These are phyloP conservation scores for Pythium aphanidermatum DNA, from an alignment of 352 stramenopile genomes.

Conservation along the genomic window DNA sequence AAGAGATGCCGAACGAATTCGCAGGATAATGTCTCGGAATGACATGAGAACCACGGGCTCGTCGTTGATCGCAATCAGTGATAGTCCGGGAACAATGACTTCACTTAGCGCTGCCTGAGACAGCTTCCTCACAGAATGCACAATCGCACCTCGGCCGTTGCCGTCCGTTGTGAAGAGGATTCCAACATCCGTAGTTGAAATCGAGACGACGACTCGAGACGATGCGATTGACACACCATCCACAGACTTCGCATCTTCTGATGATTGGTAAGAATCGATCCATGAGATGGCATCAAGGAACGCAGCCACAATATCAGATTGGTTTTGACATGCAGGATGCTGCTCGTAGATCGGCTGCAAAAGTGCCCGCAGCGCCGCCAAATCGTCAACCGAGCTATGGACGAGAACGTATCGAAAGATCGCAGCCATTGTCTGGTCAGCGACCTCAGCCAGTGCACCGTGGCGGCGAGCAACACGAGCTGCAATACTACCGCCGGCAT, in stretches of 20 bases:
- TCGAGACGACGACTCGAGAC: conserved; percentile 61
- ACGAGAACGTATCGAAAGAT: conserved; percentile 70
- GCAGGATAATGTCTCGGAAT: conserved; percentile 68
- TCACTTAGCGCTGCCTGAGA: conserved; percentile 76
- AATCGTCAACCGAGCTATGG: conserved; percentile 52
- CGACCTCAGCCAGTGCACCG: conserved; percentile 49
- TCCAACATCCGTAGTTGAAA: conserved; percentile 77
- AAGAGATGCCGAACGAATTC: conserved; percentile 48
- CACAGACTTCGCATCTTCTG: conserved; percentile 2
- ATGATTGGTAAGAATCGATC: conserved; percentile 52
- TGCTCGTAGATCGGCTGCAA: conserved; percentile 57
- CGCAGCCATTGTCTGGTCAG: conserved; percentile 47
- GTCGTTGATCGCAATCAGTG: conserved; percentile 79
- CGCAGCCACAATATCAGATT: conserved; percentile 38
- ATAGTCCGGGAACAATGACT: conserved; percentile 59
- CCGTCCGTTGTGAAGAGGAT: conserved; percentile 80
- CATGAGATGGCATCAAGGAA: conserved; percentile 80
- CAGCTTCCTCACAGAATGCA: conserved; percentile 68
- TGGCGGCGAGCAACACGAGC: conserved; percentile 47
- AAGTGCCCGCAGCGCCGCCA: conserved; percentile 39
- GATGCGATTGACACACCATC: conserved; percentile 42
- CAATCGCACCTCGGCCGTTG: conserved; percentile 68
- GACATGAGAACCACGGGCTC: conserved; percentile 75
- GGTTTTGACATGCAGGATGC: conserved; percentile 70
- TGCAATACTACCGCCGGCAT: conserved; percentile 40